Evolutionary conservation across 176 grass and related monocot genomes (phyloP), one percentile per base, ranked within the genome.

Genomic region (Oryza rufipogon): DNA sequence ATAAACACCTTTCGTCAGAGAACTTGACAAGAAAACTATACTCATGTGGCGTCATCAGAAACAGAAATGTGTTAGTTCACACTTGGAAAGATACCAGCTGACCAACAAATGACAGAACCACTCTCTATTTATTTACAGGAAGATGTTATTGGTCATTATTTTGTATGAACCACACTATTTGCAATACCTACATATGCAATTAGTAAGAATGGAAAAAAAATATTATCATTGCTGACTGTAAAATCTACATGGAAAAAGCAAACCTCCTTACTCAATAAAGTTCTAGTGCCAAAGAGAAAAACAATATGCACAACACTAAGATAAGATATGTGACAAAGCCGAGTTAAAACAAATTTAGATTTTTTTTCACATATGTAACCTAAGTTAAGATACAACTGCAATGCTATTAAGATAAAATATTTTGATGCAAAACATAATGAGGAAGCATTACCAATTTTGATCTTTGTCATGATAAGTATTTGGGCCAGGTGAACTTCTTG

Each of bases 391-490:
- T 81, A 84, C n/a, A 74, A 54, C 66, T 84, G 78, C 13, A 69
- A 68, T 72, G 72, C 7, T 44, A 81, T 38, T 86, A 15, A 13
- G 76, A 17, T 88, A 60, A 33, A 74, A 14, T 15, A 80, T 70
- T 79, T 80, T 72, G 5, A 56, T 30, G 72, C 19, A 60, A 77
- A 49, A 19, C 16, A 68, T 25, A 83, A 41, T 80, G 83, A 86
- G 76, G 19, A 89, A 73, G 61, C 60, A 2, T 87, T 90, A 98
- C 95, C 95, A 89, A 86, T 76, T 93, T 88, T 93, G 87, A 88
- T 95, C 95, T 86, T 89, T 98, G 30, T 89, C 91, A 41, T 89
- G 84, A 83, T 91, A 84, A 84, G 90, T 63, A 82, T 78, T 91
- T 83, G 82, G 85, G 73, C 85, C 87, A 71, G 91, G 84, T 56